Conservation (phyloP, 345 rosid species). For the Stellera chamaejasme region DNA sequence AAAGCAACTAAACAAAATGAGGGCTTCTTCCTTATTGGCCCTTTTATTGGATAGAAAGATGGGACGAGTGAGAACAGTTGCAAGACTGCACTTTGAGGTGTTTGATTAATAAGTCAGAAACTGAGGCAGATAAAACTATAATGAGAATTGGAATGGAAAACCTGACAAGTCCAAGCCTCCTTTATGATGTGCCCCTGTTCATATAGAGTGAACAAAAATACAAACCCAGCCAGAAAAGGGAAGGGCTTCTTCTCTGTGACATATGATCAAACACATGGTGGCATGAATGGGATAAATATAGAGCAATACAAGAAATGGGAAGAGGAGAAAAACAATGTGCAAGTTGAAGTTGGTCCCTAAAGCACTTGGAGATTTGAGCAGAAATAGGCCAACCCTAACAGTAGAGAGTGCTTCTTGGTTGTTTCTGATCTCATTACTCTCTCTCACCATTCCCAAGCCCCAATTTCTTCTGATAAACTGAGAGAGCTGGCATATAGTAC, state of each 20-base stretch:
- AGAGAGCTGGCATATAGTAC: not conserved
- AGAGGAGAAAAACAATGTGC: conserved; percentile 6
- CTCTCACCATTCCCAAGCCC: conserved; percentile 14
- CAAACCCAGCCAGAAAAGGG: conserved; percentile 3
- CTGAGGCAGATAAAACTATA: not conserved
- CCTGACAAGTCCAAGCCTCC: not conserved
- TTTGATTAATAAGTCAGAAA: not conserved
- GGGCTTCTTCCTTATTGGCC: not conserved
- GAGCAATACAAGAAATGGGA: conserved; percentile 3
- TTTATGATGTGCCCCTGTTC: not conserved
- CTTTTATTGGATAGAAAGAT: conserved; percentile 6
- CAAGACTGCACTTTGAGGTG: not conserved
- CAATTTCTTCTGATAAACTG: conserved; percentile 8
- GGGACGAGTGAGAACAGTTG: conserved; percentile 13
- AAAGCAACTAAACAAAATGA: conserved; percentile 2
- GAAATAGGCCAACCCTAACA: too few relatives aligned
- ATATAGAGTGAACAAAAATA: not conserved
- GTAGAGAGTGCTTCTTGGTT: conserved; percentile 1
- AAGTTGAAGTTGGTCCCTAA: too few relatives aligned
- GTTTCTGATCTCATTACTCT: conserved; percentile 7
- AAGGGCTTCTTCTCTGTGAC: conserved; percentile 2
- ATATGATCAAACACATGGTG: not conserved
- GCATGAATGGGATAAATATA: conserved; percentile 1
- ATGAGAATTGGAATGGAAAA: not conserved
- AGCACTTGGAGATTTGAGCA: too few relatives aligned